Evolutionary conservation across 2,329 filamentous ascomycete species (phyloP).

Genomic region (Penicillium rolfsii): DNA sequence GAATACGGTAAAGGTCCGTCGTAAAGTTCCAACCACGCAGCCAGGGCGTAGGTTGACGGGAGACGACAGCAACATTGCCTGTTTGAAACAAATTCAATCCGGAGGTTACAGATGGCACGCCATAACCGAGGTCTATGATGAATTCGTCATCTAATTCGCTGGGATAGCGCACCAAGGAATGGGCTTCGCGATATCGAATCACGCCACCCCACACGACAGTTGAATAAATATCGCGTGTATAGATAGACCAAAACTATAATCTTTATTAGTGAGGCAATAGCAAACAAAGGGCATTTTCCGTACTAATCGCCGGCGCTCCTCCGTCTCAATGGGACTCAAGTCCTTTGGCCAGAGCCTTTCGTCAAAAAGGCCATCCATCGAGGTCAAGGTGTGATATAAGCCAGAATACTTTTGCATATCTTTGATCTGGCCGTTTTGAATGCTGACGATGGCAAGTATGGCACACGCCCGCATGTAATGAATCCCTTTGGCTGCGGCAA

Average conservation of each 20-base stretch:
- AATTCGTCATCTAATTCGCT: slow-evolving; percentile 54
- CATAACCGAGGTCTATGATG: slow-evolving; percentile 39
- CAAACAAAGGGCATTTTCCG: slow-evolving; percentile 13
- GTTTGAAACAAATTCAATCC: slow-evolving; percentile 15
- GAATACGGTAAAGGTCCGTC: slow-evolving; percentile 59
- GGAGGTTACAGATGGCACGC: slow-evolving; percentile 22
- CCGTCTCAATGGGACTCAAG: slow-evolving; percentile 51
- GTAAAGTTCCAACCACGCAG: slow-evolving; percentile 62
- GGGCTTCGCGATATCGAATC: slow-evolving; percentile 51
- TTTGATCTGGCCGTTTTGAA: slow-evolving; percentile 56
- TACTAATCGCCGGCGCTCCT: slow-evolving; percentile 55
- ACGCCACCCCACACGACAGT: slow-evolving; percentile 57
- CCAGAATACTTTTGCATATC: slow-evolving; percentile 57
- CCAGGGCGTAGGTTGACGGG: slow-evolving; percentile 45
- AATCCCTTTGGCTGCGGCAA: slow-evolving; percentile 32
- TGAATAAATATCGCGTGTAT: slow-evolving; percentile 59
- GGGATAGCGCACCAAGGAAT: slow-evolving; percentile 54
- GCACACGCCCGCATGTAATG: slow-evolving; percentile 54
- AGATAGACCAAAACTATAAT: slow-evolving; percentile 59
- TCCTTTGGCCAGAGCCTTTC: slow-evolving; percentile 56
- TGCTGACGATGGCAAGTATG: slow-evolving; percentile 54
- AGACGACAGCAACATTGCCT: slow-evolving; percentile 18
- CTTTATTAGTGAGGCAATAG: background rate
- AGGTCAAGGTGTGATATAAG: slow-evolving; percentile 54
- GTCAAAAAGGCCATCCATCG: slow-evolving; percentile 56